These are phyloP conservation scores for Solanum medicagineum DNA, from an alignment of 257 asterid genomes.

Conservation along the genomic window DNA sequence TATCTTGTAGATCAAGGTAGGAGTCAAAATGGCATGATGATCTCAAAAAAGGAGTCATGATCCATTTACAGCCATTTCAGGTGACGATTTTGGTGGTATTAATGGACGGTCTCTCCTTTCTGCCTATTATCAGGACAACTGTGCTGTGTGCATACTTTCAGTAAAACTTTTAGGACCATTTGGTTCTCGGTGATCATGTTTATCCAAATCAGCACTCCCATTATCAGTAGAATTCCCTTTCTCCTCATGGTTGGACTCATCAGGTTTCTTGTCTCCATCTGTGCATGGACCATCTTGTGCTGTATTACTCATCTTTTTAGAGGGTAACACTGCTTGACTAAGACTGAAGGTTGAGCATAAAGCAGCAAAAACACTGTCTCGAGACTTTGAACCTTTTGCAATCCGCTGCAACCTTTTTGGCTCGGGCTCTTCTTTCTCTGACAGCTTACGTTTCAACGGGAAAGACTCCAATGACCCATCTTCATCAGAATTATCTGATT, in stretches of 20 bases:
- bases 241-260: constrained; percentile 20
- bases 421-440: constrained; percentile 55
- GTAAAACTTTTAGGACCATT: constrained; percentile 24
- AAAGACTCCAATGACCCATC: constrained; percentile 43
- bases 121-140: constrained; percentile 31
- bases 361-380: constrained; percentile 62
- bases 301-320: constrained; percentile 29
- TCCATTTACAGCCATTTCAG: constrained; percentile 86
- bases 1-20: neutral
- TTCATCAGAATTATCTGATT: constrained; percentile 34
- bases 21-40: neutral
- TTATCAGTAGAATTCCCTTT: constrained; percentile 18
- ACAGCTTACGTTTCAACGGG: constrained; percentile 60
- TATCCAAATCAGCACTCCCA: constrained; percentile 19
- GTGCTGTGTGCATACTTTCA: constrained; percentile 15
- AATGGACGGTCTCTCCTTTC: constrained; percentile 40
- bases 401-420: constrained; percentile 50
- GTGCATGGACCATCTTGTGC: constrained; percentile 13
- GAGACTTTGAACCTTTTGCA: constrained; percentile 51
- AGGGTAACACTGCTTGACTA: constrained; percentile 47
- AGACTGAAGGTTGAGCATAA: constrained; percentile 59
- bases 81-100: constrained; percentile 52
- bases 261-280: constrained; percentile 13
- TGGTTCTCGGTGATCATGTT: constrained; percentile 20
- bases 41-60: constrained; percentile 24